Evolutionary conservation across 441 rosid species (phyloP), one percentile per base, ranked within the genome.

Genomic region (Bruguiera hainesii): DNA sequence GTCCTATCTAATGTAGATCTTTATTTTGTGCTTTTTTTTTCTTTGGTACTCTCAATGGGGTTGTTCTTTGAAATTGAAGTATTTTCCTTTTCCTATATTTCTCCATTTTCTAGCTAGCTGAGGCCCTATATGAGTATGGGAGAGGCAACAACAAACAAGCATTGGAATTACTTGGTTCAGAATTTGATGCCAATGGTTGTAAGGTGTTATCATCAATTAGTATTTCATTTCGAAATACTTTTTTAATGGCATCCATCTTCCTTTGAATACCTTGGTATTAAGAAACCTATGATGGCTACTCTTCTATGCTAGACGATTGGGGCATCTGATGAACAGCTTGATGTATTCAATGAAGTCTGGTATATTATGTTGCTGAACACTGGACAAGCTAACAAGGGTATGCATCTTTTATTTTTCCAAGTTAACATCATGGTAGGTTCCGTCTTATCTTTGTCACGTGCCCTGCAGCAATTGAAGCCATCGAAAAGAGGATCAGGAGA

Each of bases 281-380:
- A 1, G 19, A 57, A 61, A 50, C 13, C 3, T 7, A 62, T 58
- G 46, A 55, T 37, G 5, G 26, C 25, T 21, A 57, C 57, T 33
- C 63, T 23, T 51, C 35, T 8, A 31, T 73, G 18, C 51, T 63
- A 88, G 97, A 81, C 82, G 52, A 79, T 89, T 1, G 96, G 93
- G 55, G 97, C 96, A 71, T 93, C 96, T 15, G 95, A 85, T 74
- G 96, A 90, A 78, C 96, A 89, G 68, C 80, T 86, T 31, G 98
- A 93, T 71, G 97, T 90, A 26, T 93, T 90, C 64, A 86, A 84
- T 48, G 96, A 90, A 75, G 83, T 93, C 61, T 93, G 89, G 95
- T 89, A 77, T 71, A 68, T n/a, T 30, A 60, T 86, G 81, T 75
- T 93, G 69, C 85, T 93, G 60, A 80, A 81, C 37, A 72, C 82